Evolutionary conservation across 2,329 filamentous ascomycete genomes (phyloP), one percentile per base, ranked within the genome.

Genomic region (Amauroascus verrucosus): DNA sequence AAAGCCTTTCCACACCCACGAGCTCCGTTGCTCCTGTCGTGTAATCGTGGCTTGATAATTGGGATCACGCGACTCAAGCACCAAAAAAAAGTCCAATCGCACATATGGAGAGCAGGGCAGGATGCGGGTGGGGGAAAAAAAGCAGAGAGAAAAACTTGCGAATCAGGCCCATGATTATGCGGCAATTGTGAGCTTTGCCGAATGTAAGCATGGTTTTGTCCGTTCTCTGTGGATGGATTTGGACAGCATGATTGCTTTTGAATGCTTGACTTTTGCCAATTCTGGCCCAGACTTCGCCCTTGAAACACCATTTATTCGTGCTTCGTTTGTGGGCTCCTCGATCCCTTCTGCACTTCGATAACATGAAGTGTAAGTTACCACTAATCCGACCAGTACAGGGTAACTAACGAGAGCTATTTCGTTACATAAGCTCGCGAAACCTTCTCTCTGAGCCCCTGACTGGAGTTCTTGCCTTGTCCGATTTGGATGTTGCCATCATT

Each of bases 261-360:
- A 48, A 48, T 20, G 45, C 45, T 48, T 48, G 45, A 48, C 30
- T 37, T 37, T 48, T 48, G 45, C 45, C 45, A 48, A 48, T 48
- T 37, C 14, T 35, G 11, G 32, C 45, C 45, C 24, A 48, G 30
- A 22, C 22, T 48, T 35, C 16, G 44, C 44, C 33, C 26, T 20
- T 47, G 44, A 47, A 47, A 47, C 44, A 28, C 22, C 22, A n/a
- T 28, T 26, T 16, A 6, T 45, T 45, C 14, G 9, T 22, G 11
- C 33, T 43, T 20, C 18, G 18, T 43, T 43, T 24, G 40, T 8
- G 9, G 18, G 18, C 40, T 11, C n/a, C 16, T 43, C 20, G 5
- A 35, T 43, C 40, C 9, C 40, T 14, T n/a, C 7, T 20, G 28
- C 28, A 14, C 44, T 22, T 45, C 14, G 13, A 26, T 4, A 35